phyloP scores from a whole-genome alignment of 495 filamentous ascomycete genomes.

The Aspergillus sparsus region DNA sequence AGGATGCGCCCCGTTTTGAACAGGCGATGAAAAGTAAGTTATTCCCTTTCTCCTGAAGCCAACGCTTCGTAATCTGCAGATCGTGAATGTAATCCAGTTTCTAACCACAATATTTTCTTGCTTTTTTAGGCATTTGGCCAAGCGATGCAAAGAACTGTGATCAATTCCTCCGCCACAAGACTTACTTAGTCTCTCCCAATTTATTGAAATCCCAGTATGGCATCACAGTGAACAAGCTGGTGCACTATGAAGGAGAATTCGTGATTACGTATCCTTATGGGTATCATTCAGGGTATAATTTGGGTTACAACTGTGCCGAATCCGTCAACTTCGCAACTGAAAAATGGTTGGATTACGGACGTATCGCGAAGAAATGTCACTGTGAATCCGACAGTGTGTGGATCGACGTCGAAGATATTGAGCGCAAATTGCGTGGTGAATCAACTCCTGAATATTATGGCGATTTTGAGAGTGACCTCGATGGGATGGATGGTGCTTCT shows the following conservation, averaged over 20 bases:
- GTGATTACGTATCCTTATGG: slow-evolving; percentile 98
- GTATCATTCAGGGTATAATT: slow-evolving; percentile 97
- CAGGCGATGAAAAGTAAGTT: slow-evolving; percentile 81
- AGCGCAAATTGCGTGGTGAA: slow-evolving; percentile 90
- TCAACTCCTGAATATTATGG: slow-evolving; percentile 85
- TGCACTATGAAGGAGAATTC: slow-evolving; percentile 97
- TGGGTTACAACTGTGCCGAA: slow-evolving; percentile 98
- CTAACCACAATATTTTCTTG: slow-evolving; percentile 5
- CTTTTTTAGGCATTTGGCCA: slow-evolving; percentile 70
- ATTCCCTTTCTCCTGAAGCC: background rate
- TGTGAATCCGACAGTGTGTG: slow-evolving; percentile 96
- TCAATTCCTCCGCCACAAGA: slow-evolving; percentile 97
- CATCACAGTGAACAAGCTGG: slow-evolving; percentile 91
- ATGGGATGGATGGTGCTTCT: slow-evolving; percentile 59
- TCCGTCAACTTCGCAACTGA: slow-evolving; percentile 98
- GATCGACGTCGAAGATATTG: slow-evolving; percentile 94
- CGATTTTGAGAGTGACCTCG: slow-evolving; percentile 67
- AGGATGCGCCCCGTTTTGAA: slow-evolving; percentile 92
- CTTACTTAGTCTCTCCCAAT: slow-evolving; percentile 92
- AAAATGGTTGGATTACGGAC: slow-evolving; percentile 90
- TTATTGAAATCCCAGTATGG: slow-evolving; percentile 82
- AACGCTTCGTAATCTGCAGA: background rate
- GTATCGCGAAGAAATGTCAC: slow-evolving; percentile 95
- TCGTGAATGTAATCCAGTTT: background rate
- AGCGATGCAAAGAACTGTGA: slow-evolving; percentile 95